Evolutionary conservation across 306 rosid genomes (phyloP).

Genomic region (Aeschynomene evenia): DNA sequence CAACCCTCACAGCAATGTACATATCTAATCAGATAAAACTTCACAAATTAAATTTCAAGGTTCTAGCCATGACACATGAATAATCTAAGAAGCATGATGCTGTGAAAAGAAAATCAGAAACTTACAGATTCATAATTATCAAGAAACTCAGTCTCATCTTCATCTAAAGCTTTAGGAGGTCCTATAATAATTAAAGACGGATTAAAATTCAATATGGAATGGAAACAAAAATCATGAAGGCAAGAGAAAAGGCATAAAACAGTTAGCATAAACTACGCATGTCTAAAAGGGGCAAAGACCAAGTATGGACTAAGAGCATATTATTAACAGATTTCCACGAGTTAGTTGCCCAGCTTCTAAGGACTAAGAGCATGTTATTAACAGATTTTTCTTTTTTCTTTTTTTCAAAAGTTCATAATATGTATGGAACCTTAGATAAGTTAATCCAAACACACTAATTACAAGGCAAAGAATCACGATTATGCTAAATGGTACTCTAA

Average conservation of each 20-base stretch:
- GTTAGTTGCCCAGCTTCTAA: background rate
- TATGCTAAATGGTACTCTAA: background rate
- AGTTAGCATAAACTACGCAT: slow-evolving; percentile 11
- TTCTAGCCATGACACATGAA: slow-evolving; percentile 10
- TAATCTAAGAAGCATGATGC: background rate
- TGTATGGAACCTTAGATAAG: too few species aligned
- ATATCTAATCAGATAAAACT: background rate
- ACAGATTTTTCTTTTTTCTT: too few species aligned
- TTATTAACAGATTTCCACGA: too few species aligned
- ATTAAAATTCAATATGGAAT: slow-evolving; percentile 8
- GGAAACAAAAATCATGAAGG: slow-evolving; percentile 7
- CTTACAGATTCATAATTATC: slow-evolving; percentile 66
- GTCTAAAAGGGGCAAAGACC: slow-evolving; percentile 10
- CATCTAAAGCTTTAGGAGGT: slow-evolving; percentile 97
- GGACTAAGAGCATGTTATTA: background rate
- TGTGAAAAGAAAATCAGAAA: slow-evolving; percentile 12
- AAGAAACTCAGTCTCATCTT: slow-evolving; percentile 92
- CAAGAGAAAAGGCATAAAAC: background rate
- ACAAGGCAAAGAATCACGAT: background rate
- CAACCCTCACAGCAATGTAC: background rate
- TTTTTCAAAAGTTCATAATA: too few species aligned
- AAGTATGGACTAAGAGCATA: slow-evolving; percentile 1
- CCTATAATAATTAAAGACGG: slow-evolving; percentile 45
- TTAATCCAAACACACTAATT: too few species aligned
- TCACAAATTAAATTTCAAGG: background rate